Evolutionary conservation across 768 basidiomycete genomes (phyloP).

Genomic region (Podaxis rugospora): DNA sequence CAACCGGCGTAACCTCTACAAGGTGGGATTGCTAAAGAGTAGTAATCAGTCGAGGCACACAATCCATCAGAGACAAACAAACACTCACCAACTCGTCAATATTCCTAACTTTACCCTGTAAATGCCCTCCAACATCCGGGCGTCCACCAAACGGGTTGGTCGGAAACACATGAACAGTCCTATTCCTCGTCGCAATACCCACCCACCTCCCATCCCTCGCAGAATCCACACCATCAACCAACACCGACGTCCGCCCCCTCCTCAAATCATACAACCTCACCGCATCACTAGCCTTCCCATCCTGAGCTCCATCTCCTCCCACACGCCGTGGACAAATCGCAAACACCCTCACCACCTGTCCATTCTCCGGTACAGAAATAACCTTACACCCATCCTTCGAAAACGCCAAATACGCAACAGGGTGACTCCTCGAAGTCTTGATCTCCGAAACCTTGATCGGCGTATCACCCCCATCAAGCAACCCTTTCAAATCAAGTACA

Average conservation of each 20-base stretch:
- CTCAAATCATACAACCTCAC: constrained; percentile 54
- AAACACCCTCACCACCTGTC: constrained; percentile 49
- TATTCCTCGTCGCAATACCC: constrained; percentile 59
- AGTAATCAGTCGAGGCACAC: background rate
- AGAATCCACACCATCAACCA: constrained; percentile 53
- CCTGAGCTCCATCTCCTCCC: background rate
- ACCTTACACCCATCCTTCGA: constrained; percentile 51
- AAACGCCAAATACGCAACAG: constrained; percentile 44
- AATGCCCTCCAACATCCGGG: constrained; percentile 57
- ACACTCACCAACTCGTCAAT: constrained; percentile 41
- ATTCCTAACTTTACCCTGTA: constrained; percentile 56
- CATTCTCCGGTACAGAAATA: constrained; percentile 48
- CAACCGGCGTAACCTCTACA: constrained; percentile 52
- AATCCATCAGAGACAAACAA: background rate
- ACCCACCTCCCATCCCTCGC: constrained; percentile 61
- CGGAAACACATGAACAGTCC: constrained; percentile 70
- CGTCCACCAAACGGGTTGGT: constrained; percentile 74
- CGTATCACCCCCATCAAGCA: background rate
- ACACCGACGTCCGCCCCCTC: constrained; percentile 67
- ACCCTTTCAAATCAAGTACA: constrained; percentile 44
- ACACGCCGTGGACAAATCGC: constrained; percentile 27
- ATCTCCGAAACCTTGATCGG: constrained; percentile 42
- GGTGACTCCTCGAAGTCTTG: constrained; percentile 40
- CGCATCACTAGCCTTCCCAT: background rate
- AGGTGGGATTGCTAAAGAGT: constrained; percentile 42